These are phyloP conservation scores for Trichoderma afroharzianum DNA, from an alignment of 2,329 filamentous ascomycete genomes.

Conservation along the genomic window DNA sequence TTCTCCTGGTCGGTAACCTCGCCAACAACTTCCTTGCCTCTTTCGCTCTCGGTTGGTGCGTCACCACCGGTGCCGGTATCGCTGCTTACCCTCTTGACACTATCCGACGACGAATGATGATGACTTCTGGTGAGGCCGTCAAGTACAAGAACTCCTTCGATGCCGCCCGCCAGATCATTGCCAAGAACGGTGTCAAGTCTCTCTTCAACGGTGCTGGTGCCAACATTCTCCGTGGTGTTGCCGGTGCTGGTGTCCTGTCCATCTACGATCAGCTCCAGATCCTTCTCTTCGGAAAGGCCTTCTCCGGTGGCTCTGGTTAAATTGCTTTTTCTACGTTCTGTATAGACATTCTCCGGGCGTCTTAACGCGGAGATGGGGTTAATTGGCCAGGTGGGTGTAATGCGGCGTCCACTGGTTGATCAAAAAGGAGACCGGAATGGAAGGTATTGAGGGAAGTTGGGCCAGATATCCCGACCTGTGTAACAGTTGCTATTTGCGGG, in stretches of 20 bases:
- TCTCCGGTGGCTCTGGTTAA: conserved; percentile 66
- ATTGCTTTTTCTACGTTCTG: conserved; percentile 35
- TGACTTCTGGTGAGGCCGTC: conserved; percentile 96
- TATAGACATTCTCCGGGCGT: conserved; percentile 38
- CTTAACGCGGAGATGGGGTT: conserved; percentile 28
- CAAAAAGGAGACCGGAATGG: conserved; percentile 45
- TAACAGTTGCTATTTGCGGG: conserved; percentile 42
- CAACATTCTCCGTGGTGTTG: conserved; percentile 99
- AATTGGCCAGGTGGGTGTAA: conserved; percentile 36
- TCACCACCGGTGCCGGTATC: conserved; percentile 99
- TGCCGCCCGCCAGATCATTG: conserved; percentile 92
- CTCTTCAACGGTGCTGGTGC: conserved; percentile 99
- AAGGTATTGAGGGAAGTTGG: conserved; percentile 44
- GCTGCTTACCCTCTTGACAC: conserved; percentile 99
- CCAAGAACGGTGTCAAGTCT: conserved; percentile 95
- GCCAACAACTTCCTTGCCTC: conserved; percentile 99
- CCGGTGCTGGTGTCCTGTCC: conserved; percentile 99
- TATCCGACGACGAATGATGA: conserved; percentile 99
- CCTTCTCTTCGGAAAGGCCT: conserved; percentile 99
- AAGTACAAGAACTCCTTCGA: conserved; percentile 98
- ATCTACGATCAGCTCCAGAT: conserved; percentile 99
- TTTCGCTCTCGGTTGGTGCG: conserved; percentile 96
- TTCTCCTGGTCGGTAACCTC: conserved; percentile 85
- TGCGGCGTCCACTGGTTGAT: conserved; percentile 38
- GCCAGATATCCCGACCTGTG: conserved; percentile 38